These are phyloP conservation scores for Heliamphora pulchella DNA, from an alignment of 179 eudicot species.

Conservation along the genomic window DNA sequence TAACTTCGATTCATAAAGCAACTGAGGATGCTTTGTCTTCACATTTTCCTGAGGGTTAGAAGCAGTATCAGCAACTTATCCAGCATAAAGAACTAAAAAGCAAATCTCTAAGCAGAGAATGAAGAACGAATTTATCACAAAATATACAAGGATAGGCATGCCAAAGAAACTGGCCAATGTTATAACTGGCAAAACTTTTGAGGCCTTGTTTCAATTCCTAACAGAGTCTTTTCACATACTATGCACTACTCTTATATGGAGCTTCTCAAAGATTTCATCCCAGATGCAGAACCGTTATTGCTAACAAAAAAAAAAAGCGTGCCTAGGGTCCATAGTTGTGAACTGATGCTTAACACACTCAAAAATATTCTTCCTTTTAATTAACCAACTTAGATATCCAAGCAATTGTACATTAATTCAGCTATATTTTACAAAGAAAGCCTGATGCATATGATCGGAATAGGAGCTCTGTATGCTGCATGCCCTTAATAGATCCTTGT, in stretches of 20 bases:
- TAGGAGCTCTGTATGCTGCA: neutral
- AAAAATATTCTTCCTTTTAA: neutral
- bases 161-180: neutral
- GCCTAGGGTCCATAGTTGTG: neutral
- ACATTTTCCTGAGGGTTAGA: slow-evolving; percentile 60
- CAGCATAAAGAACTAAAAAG: neutral
- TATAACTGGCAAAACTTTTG: neutral
- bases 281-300: neutral
- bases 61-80: slow-evolving; percentile 16
- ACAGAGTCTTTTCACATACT: neutral
- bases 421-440: neutral
- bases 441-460: neutral
- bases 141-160: slow-evolving; percentile 4
- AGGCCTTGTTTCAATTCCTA: neutral
- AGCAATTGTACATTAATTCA: neutral
- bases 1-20: slow-evolving; percentile 77
- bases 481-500: neutral
- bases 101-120: neutral
- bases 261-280: neutral
- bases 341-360: neutral
- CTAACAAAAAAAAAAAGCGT: neutral
- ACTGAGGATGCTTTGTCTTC: slow-evolving; percentile 87
- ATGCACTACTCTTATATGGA: neutral
- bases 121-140: neutral
- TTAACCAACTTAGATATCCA: neutral